Percentiles rank a stretch among this genome's conserved stretches.
phyloP scores from a whole-genome alignment of 129 eudicot genomes.

The Scalesia atractyloides region DNA sequence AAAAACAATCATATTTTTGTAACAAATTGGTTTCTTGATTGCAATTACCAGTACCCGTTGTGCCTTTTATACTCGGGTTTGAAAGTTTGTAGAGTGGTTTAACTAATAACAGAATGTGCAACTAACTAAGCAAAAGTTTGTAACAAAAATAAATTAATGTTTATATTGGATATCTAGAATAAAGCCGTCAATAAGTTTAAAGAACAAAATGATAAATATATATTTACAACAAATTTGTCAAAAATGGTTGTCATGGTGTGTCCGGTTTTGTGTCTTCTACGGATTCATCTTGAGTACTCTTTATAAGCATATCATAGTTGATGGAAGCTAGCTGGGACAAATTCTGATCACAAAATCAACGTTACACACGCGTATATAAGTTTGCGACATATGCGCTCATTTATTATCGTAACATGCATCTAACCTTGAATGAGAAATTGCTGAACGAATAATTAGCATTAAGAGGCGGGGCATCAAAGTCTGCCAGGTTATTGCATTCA shows the following conservation, averaged over 20 bases:
- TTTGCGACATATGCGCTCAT: not conserved
- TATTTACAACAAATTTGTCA: conserved; percentile 15
- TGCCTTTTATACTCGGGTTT: too few species aligned
- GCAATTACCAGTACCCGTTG: too few species aligned
- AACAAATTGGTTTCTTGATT: too few species aligned
- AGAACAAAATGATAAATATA: conserved; percentile 11
- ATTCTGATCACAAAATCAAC: conserved; percentile 50
- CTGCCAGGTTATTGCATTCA: conserved; percentile 73
- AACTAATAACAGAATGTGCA: too few species aligned
- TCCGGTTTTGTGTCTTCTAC: conserved; percentile 47
- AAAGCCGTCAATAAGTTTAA: not conserved
- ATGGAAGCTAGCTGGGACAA: conserved; percentile 88
- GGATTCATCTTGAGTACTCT: conserved; percentile 51
- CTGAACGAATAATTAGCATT: conserved; percentile 81
- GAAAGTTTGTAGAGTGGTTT: too few species aligned
- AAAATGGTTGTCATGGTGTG: conserved; percentile 21
- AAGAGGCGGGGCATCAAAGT: conserved; percentile 57
- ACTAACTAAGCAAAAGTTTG: not conserved
- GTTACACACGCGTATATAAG: not conserved
- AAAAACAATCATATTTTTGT: too few species aligned
- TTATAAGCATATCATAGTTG: conserved; percentile 72
- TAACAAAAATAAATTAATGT: not conserved
- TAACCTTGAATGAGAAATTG: conserved; percentile 91
- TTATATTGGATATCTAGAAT: not conserved
- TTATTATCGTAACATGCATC: not conserved